phyloP scores from a whole-genome alignment of 1,284 basidiomycete species.

The Irpex rosettiformis region DNA sequence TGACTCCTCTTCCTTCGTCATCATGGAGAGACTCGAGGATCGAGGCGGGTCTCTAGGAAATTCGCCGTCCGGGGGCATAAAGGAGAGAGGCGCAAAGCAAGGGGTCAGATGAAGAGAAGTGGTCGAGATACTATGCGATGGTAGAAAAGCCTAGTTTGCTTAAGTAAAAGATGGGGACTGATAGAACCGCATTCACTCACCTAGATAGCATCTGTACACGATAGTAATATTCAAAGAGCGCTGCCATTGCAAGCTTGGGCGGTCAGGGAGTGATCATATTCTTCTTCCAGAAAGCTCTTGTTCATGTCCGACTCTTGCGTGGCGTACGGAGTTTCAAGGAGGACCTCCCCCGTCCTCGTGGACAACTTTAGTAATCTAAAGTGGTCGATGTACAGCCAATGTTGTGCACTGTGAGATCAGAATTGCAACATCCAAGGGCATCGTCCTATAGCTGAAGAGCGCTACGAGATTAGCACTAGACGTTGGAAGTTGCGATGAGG shows the following conservation, averaged over 20 bases:
- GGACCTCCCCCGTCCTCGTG: too few relatives aligned
- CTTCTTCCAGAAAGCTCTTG: too few relatives aligned
- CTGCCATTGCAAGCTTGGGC: too few relatives aligned
- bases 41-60: conserved; percentile 1
- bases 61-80: conserved; percentile 16
- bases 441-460: not conserved
- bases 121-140: not conserved
- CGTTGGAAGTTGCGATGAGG: not conserved
- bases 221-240: too few relatives aligned
- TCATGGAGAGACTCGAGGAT: not conserved
- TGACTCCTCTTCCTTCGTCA: not conserved
- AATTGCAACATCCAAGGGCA: not conserved
- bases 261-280: too few relatives aligned
- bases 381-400: not conserved
- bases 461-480: not conserved
- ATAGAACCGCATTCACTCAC: not conserved
- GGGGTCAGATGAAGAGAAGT: not conserved
- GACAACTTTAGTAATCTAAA: too few relatives aligned
- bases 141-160: conserved; percentile 3
- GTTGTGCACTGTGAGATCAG: not conserved
- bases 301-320: too few relatives aligned
- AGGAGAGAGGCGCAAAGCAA: not conserved
- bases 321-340: too few relatives aligned
- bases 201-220: not conserved
- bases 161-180: conserved; percentile 14